phyloP scores from a whole-genome alignment of 225 moss, liverwort and hornwort species.

The Polytrichum formosum region DNA sequence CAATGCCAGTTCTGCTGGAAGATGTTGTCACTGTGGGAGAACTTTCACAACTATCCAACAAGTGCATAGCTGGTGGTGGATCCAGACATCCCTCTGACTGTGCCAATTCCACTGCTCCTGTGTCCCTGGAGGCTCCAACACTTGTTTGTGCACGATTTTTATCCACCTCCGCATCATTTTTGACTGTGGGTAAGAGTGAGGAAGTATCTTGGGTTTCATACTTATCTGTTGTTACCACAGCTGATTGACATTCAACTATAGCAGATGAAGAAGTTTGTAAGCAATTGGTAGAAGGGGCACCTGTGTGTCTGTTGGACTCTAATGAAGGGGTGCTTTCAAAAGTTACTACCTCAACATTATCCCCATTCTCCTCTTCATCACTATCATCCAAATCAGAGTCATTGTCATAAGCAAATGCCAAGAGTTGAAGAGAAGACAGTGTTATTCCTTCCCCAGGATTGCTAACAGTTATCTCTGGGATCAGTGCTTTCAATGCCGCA shows the following conservation, averaged over 20 bases:
- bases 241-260: slow-evolving; percentile 9
- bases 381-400: slow-evolving; percentile 66
- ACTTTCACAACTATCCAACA: slow-evolving; percentile 25
- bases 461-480: no score
- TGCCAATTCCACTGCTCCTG: slow-evolving; percentile 14
- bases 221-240: slow-evolving; percentile 8
- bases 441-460: slow-evolving; percentile 9
- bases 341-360: slow-evolving; percentile 4
- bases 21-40: slow-evolving; percentile 8
- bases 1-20: slow-evolving; percentile 18
- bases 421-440: slow-evolving; percentile 75
- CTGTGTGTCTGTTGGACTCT: slow-evolving; percentile 5
- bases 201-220: neutral
- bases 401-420: slow-evolving; percentile 75
- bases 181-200: no score
- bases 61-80: slow-evolving; percentile 9
- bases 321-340: slow-evolving; percentile 9
- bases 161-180: no score
- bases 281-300: neutral
- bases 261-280: slow-evolving; percentile 4
- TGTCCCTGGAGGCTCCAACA: slow-evolving; percentile 12
- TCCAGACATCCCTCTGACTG: slow-evolving; percentile 27
- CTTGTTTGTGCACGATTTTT: no score
- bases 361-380: slow-evolving; percentile 6
- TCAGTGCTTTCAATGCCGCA: neutral